These are phyloP conservation scores for Mycena filopes DNA, from an alignment of 768 basidiomycete species.

Conservation along the genomic window DNA sequence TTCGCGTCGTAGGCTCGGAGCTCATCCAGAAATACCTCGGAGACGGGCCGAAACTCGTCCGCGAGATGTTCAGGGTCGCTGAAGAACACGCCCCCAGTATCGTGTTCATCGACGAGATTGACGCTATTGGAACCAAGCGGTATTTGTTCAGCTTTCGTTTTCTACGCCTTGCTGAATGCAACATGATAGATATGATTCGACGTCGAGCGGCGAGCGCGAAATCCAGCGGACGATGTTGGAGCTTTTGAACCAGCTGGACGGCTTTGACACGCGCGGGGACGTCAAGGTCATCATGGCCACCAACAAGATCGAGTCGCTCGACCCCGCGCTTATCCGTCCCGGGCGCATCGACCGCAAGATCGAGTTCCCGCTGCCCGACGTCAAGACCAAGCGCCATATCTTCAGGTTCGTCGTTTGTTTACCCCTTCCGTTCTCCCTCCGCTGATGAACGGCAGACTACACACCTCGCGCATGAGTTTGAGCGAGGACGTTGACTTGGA, in stretches of 20 bases:
- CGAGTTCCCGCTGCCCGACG: constrained; percentile 96
- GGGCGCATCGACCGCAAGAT: constrained; percentile 99
- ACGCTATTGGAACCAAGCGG: constrained; percentile 98
- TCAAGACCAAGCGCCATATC: constrained; percentile 99
- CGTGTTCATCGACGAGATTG: constrained; percentile 99
- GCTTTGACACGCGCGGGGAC: constrained; percentile 99
- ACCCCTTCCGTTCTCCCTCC: not conserved
- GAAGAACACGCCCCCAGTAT: constrained; percentile 99
- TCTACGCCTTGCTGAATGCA: no score
- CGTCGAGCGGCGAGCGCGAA: constrained; percentile 98
- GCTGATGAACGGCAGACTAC: constrained; percentile 62
- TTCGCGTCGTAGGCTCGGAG: constrained; percentile 97
- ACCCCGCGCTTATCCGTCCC: constrained; percentile 97
- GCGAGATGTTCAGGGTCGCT: constrained; percentile 96
- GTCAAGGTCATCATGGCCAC: constrained; percentile 99
- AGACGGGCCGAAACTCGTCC: constrained; percentile 97
- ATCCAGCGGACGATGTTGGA: constrained; percentile 99
- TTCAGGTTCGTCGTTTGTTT: constrained; percentile 70
- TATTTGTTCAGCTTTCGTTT: constrained; percentile 45
- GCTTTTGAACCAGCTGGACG: constrained; percentile 96
- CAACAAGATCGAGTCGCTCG: constrained; percentile 95
- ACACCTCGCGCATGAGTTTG: constrained; percentile 95
- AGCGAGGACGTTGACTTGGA: constrained; percentile 91
- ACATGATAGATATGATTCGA: constrained; percentile 96
- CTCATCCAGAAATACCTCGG: constrained; percentile 99